Base-by-base conservation (phyloP, 1,139 yeast species). In the Sugiyamaella xylanicola region DNA sequence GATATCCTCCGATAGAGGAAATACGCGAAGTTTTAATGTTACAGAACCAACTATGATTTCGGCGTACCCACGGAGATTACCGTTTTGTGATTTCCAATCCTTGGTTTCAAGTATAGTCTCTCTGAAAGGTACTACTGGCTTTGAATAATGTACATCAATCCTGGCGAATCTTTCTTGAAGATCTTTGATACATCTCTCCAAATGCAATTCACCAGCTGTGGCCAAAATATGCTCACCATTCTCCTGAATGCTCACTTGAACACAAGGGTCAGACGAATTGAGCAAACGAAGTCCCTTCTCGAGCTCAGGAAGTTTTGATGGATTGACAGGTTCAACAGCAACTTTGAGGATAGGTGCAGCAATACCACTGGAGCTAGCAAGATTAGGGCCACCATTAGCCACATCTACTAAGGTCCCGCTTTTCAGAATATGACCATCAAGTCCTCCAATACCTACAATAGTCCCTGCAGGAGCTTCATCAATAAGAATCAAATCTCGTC, bases 131-230 rank as follows among this genome's bases (percentile, higher is more conserved):
- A 95, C 95, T 21, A 89, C 95, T 0, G 99, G 99, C 65, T 89
- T 89, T 39, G 97, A 92, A 37, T 86, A 83, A 8, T 87, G 82
- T 8, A 95, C 85, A 55, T 90, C 97, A 63, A 92, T 83, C 22
- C 92, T 92, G 0, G 99, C 98, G 77, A 92, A 95, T 62, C 98
- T 77, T 63, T 91, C 97, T 56, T 82, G 84, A 65, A 92, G 75
- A 73, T 92, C 98, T 65, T 88, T 90, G 63, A 92, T 72, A 70
- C 97, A 91, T 68, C 97, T 80, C 67, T 92, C 98, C 55, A 92
- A 76, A 73, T 92, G 98, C 59, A 92, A 77, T 70, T 92, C 97
- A 53, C 98, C 98, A n/a, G 97, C 97, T 16, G 95, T 91, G 60
- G 95, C 87, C 64, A 92, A 77, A 62, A 92, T 90, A 65, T 87